These are phyloP conservation scores for Monilinia fructigena DNA, from an alignment of 2,329 filamentous ascomycete species.

Conservation along the genomic window DNA sequence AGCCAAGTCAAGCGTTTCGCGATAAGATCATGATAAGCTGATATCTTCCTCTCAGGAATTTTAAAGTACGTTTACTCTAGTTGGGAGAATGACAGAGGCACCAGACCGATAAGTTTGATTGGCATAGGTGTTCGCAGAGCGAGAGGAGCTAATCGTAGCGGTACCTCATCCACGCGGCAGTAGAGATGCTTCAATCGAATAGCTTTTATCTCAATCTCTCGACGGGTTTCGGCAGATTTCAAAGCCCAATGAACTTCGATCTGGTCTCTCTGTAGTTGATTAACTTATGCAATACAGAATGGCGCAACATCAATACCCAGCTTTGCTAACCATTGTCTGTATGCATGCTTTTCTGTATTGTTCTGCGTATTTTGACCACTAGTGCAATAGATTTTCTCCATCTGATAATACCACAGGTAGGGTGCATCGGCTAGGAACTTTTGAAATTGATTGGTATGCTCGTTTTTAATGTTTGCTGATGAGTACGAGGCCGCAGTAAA, in stretches of 20 bases:
- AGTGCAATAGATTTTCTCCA: neutral
- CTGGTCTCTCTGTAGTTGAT: neutral
- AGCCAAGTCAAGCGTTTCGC: slow-evolving; percentile 3
- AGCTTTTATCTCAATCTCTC: slow-evolving; percentile 9
- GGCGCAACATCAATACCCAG: slow-evolving; percentile 2
- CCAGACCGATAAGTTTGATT: neutral
- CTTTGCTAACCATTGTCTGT: slow-evolving; percentile 11
- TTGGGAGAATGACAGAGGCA: neutral
- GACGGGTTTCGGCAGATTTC: neutral
- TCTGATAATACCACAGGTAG: neutral
- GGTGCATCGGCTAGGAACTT: neutral
- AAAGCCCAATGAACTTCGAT: slow-evolving; percentile 14
- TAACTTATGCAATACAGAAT: neutral
- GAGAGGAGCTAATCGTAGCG: neutral
- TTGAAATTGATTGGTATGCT: neutral
- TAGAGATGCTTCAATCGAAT: slow-evolving; percentile 3
- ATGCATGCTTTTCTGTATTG: neutral
- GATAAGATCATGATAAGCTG: neutral
- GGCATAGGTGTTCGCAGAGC: neutral
- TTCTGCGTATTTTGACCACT: neutral
- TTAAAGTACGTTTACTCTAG: neutral
- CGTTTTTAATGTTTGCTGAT: neutral
- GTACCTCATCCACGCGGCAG: neutral
- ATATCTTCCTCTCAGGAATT: neutral
- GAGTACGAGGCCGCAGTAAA: neutral